Evolutionary conservation across 2,329 filamentous ascomycete genomes (phyloP).

Genomic region (Aspergillus versicolor): DNA sequence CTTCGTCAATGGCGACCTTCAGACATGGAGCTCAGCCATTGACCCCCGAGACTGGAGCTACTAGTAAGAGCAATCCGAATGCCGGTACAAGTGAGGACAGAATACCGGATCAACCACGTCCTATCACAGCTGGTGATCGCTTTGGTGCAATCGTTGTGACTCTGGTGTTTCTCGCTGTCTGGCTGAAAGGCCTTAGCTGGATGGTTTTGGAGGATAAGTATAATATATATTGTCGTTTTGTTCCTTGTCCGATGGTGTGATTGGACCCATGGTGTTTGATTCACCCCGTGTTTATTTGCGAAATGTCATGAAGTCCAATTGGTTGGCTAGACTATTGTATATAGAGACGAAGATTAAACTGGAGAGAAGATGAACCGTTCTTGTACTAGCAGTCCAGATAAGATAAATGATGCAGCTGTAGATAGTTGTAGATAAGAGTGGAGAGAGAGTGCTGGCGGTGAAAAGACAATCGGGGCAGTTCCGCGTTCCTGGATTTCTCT

Average conservation of each 20-base stretch:
- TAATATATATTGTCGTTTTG: neutral
- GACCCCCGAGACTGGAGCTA: constrained; percentile 57
- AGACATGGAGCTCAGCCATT: constrained; percentile 36
- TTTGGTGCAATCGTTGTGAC: constrained; percentile 40
- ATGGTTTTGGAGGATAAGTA: constrained; percentile 28
- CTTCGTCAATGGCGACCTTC: constrained; percentile 31
- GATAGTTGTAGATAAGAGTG: constrained; percentile 6
- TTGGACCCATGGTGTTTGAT: neutral
- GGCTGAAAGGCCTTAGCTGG: constrained; percentile 30
- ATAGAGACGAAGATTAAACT: no score
- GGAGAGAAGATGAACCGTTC: no score
- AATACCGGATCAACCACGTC: constrained; percentile 11
- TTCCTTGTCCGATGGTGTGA: neutral
- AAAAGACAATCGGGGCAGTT: neutral
- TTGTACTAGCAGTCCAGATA: no score
- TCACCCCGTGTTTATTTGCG: no score
- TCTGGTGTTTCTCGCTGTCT: constrained; percentile 26
- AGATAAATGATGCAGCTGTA: no score
- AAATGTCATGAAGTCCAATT: no score
- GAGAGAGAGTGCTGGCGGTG: neutral
- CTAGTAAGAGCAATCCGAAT: constrained; percentile 49
- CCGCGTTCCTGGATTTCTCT: neutral
- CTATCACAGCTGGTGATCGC: constrained; percentile 35
- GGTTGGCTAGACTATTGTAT: no score
- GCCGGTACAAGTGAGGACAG: constrained; percentile 34